Evolutionary conservation across 495 filamentous ascomycete genomes (phyloP).

Genomic region (Gamarada debralockiae): DNA sequence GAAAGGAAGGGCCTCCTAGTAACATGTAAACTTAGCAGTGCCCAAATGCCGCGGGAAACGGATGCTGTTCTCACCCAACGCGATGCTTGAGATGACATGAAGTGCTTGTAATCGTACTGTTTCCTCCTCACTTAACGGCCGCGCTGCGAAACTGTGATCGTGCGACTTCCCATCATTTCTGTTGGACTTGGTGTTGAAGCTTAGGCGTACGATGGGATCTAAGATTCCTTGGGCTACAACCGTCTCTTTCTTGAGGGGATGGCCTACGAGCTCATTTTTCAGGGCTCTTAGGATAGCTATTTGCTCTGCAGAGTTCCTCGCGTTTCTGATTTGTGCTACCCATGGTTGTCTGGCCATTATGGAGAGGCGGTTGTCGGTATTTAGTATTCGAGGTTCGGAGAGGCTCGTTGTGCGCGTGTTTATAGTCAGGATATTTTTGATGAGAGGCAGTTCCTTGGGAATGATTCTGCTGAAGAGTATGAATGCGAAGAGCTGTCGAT

Average conservation of each 20-base stretch:
- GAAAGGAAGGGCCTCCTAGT: conserved; percentile 75
- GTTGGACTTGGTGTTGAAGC: conserved; percentile 28
- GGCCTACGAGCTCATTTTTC: conserved; percentile 88
- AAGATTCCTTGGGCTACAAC: conserved; percentile 70
- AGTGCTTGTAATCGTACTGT: conserved; percentile 73
- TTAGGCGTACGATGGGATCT: conserved; percentile 58
- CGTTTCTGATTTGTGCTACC: conserved; percentile 58
- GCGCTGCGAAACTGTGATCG: conserved; percentile 23
- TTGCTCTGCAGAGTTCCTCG: conserved; percentile 57
- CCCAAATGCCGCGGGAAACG: not conserved
- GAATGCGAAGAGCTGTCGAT: too few relatives aligned
- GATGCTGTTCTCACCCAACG: conserved; percentile 59
- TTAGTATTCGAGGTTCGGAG: not conserved
- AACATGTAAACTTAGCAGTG: conserved; percentile 7
- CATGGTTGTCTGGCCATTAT: conserved; percentile 21
- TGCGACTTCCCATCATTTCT: conserved; percentile 34
- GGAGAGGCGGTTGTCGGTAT: not conserved
- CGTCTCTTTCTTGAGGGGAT: conserved; percentile 78
- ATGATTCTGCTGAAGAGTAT: too few relatives aligned
- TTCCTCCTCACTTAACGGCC: conserved; percentile 46
- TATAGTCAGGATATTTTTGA: too few relatives aligned
- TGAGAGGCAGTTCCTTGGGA: too few relatives aligned
- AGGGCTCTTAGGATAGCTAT: conserved; percentile 62
- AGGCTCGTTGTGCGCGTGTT: too few relatives aligned
- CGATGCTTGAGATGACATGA: conserved; percentile 76